These are phyloP conservation scores for Chaetomiaceae sp. DNA, from an alignment of 2,329 filamentous ascomycete genomes.

Conservation along the genomic window DNA sequence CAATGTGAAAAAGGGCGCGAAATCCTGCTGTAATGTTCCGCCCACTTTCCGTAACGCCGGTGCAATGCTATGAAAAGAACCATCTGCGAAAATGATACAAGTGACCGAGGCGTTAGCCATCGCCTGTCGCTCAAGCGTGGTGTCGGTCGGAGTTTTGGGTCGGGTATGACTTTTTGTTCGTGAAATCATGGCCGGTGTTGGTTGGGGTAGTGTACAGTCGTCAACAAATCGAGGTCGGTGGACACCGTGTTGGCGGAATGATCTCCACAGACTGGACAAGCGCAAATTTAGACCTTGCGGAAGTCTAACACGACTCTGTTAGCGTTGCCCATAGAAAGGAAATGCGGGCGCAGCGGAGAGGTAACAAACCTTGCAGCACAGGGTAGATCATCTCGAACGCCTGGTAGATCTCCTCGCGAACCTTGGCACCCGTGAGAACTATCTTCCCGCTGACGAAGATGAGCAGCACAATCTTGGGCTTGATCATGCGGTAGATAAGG, in stretches of 20 bases:
- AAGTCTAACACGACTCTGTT: slow-evolving; percentile 20
- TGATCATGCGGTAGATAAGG: slow-evolving; percentile 99
- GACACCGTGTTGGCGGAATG: not conserved
- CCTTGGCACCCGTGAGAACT: slow-evolving; percentile 93
- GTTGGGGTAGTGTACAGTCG: slow-evolving; percentile 19
- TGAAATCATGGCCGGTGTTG: slow-evolving; percentile 21
- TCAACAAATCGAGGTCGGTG: not conserved
- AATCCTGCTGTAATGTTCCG: slow-evolving; percentile 10
- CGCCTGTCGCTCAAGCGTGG: slow-evolving; percentile 2
- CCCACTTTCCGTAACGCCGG: slow-evolving; percentile 40
- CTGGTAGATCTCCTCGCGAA: slow-evolving; percentile 96
- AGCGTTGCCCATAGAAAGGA: not conserved
- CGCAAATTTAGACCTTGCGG: slow-evolving; percentile 23
- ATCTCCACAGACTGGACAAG: slow-evolving; percentile 3
- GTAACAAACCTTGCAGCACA: slow-evolving; percentile 77
- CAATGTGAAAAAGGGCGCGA: not conserved
- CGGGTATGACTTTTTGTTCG: slow-evolving; percentile 20
- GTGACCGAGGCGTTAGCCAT: slow-evolving; percentile 20
- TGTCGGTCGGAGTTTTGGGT: slow-evolving; percentile 14
- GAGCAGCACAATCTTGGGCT: slow-evolving; percentile 95
- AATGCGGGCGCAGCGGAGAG: no score
- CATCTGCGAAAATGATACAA: slow-evolving; percentile 34
- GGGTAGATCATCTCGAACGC: slow-evolving; percentile 97
- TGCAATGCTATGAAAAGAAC: slow-evolving; percentile 46
- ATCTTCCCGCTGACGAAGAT: slow-evolving; percentile 99